Conservation (phyloP, 2,329 filamentous ascomycete genomes). For the Exophiala sp. region DNA sequence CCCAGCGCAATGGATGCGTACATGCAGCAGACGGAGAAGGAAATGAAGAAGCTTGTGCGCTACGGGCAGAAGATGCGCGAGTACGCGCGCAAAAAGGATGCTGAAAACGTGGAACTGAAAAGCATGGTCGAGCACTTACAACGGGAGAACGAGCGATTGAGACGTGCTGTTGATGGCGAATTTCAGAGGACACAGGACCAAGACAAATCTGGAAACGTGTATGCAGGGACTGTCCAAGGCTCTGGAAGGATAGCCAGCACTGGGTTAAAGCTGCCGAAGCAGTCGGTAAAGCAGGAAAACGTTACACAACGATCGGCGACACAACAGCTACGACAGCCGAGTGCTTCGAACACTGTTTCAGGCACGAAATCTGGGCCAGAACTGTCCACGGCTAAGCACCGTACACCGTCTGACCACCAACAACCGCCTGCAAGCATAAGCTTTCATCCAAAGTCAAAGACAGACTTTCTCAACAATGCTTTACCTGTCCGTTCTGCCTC, state of each 20-base stretch:
- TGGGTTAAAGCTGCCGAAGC: slow-evolving; percentile 11
- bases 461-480: too few species aligned
- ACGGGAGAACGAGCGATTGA: slow-evolving; percentile 16
- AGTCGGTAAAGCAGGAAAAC: slow-evolving; percentile 5
- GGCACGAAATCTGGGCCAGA: too few species aligned
- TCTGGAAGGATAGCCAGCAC: background rate
- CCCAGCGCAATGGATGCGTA: slow-evolving; percentile 54
- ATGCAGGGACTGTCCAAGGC: background rate
- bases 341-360: too few species aligned
- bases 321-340: too few species aligned
- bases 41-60: slow-evolving; percentile 59
- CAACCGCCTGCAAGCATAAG: too few species aligned
- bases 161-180: background rate
- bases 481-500: too few species aligned
- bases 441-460: too few species aligned
- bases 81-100: slow-evolving; percentile 22
- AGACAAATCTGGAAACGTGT: background rate
- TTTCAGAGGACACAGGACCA: background rate
- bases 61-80: slow-evolving; percentile 38
- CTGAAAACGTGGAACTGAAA: slow-evolving; percentile 23
- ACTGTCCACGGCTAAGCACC: too few species aligned
- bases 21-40: slow-evolving; percentile 54
- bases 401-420: too few species aligned
- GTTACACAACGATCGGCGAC: too few species aligned
- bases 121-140: slow-evolving; percentile 14